Percentiles rank a stretch among this genome's conserved stretches.
These are phyloP conservation scores for Coemansia sp. DNA, from an alignment of 192 early-diverging fungal genomes.

Conservation along the genomic window DNA sequence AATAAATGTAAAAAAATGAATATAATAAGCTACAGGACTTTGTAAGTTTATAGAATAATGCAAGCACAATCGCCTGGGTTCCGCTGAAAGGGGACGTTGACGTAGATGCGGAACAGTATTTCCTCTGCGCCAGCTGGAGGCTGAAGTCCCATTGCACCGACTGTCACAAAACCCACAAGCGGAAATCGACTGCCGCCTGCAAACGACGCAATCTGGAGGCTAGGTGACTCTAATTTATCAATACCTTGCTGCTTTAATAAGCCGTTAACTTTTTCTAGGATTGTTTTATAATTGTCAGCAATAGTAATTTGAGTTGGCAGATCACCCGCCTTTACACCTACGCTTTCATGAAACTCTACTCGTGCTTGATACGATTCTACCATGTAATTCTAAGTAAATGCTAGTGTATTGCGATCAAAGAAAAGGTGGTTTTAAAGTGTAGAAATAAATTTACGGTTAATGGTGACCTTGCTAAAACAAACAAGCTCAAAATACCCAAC, in stretches of 20 bases:
- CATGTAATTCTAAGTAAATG: neutral
- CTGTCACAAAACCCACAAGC: neutral
- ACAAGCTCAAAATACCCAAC: neutral
- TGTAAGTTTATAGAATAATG: neutral
- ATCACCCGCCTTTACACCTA: neutral
- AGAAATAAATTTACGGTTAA: neutral
- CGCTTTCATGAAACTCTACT: neutral
- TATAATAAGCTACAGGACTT: neutral
- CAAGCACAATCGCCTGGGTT: neutral
- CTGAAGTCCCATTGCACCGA: neutral
- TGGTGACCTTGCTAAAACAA: neutral
- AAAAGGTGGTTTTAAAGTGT: neutral
- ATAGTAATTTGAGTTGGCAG: neutral
- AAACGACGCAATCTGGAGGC: neutral
- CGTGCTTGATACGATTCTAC: neutral
- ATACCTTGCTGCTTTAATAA: neutral
- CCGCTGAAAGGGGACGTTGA: neutral
- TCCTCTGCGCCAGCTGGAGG: neutral
- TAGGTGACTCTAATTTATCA: neutral
- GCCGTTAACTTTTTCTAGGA: neutral
- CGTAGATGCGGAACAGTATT: neutral
- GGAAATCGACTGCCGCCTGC: neutral
- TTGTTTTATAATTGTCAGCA: neutral
- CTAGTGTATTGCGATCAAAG: neutral
- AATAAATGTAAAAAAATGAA: neutral